Evolutionary conservation across 2,329 filamentous ascomycete species (phyloP).

Genomic region (Sodiomyces alkalinus): DNA sequence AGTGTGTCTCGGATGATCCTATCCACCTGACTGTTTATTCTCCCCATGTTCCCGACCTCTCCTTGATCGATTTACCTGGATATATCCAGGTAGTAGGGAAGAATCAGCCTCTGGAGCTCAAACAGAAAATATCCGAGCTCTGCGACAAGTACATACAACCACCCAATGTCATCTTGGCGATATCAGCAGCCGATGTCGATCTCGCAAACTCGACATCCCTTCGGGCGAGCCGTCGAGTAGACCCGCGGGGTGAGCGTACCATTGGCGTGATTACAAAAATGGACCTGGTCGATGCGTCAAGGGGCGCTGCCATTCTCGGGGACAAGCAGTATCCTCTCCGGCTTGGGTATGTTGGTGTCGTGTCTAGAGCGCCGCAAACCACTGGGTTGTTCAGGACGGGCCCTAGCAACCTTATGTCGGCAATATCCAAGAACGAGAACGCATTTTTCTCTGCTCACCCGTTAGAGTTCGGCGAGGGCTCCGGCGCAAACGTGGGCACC

Average conservation of each 20-base stretch:
- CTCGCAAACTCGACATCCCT: conserved; percentile 90
- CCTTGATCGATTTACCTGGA: conserved; percentile 87
- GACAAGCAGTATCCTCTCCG: conserved; percentile 89
- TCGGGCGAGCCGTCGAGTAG: conserved; percentile 76
- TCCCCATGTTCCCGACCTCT: conserved; percentile 86
- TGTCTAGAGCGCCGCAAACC: conserved; percentile 61
- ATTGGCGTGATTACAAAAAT: conserved; percentile 99
- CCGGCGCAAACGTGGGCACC: conserved; percentile 67
- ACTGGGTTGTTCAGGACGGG: conserved; percentile 72
- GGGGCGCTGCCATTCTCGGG: conserved; percentile 63
- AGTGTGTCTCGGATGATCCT: conserved; percentile 92
- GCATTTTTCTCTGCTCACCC: conserved; percentile 77
- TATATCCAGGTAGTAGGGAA: conserved; percentile 93
- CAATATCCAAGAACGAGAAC: conserved; percentile 79
- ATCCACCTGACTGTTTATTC: conserved; percentile 95
- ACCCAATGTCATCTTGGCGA: conserved; percentile 91
- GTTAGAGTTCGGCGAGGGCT: conserved; percentile 58
- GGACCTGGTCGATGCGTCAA: conserved; percentile 78
- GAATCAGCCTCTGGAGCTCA: conserved; percentile 80
- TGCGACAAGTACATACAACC: conserved; percentile 97
- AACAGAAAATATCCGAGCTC: conserved; percentile 88
- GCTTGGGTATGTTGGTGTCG: conserved; percentile 92
- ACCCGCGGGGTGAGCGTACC: conserved; percentile 85
- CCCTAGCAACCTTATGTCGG: conserved; percentile 59
- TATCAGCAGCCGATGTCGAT: conserved; percentile 95